A percentile compares a stretch with the other conserved stretches of the same genome.
Conservation (phyloP, 768 basidiomycete genomes). For the Mycena pura region DNA sequence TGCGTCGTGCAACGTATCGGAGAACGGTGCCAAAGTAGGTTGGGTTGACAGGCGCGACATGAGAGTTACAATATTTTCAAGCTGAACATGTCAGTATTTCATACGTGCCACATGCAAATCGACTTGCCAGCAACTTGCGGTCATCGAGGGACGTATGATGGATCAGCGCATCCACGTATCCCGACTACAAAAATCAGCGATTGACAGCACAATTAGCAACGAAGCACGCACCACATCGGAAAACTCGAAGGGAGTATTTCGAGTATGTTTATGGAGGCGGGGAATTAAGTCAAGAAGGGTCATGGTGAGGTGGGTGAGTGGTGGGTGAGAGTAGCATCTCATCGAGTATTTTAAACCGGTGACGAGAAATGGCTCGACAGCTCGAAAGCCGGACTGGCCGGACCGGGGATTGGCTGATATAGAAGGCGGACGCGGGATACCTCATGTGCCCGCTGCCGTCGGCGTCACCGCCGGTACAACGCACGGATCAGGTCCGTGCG, state of each 20-base stretch:
- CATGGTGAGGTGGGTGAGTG: conserved; percentile 13
- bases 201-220: background rate
- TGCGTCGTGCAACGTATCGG: conserved; percentile 51
- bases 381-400: too few species aligned
- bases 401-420: too few species aligned
- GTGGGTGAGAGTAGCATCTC: background rate
- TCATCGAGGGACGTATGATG: conserved; percentile 58
- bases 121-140: conserved; percentile 62
- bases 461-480: too few species aligned
- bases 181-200: conserved; percentile 43
- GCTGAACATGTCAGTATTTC: conserved; percentile 43
- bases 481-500: too few species aligned
- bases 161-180: conserved; percentile 54
- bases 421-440: too few species aligned
- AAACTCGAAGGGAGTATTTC: conserved; percentile 6
- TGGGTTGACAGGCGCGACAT: conserved; percentile 59
- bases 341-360: conserved; percentile 13
- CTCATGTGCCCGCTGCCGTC: too few species aligned
- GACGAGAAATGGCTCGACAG: too few species aligned
- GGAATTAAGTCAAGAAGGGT: conserved; percentile 7
- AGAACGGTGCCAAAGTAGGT: conserved; percentile 24
- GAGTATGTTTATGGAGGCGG: background rate
- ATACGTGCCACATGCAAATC: background rate
- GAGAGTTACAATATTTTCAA: conserved; percentile 65
- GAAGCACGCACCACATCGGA: conserved; percentile 11